phyloP scores from a whole-genome alignment of 1,139 yeast species.

The Yarrowia galli region DNA sequence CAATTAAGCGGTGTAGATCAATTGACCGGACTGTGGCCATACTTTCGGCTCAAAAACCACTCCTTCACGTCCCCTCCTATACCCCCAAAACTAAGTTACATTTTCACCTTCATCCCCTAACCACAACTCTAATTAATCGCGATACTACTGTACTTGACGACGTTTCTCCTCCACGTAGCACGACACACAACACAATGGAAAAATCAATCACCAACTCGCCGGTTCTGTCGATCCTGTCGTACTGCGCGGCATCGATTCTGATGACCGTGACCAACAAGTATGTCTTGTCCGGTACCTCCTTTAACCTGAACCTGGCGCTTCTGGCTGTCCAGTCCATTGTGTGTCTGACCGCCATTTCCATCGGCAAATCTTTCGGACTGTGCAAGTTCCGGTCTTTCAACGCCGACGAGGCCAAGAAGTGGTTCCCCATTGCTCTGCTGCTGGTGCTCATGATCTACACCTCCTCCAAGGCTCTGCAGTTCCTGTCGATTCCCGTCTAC shows the following conservation, averaged over 20 bases:
- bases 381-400: constrained; percentile 89
- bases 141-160: constrained; percentile 15
- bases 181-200: constrained; percentile 21
- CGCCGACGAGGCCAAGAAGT: constrained; percentile 84
- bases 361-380: constrained; percentile 73
- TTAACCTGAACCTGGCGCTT: constrained; percentile 90
- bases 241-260: constrained; percentile 90
- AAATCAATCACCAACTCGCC: constrained; percentile 65
- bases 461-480: constrained; percentile 92
- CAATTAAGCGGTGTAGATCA: background rate
- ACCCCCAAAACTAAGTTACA: background rate
- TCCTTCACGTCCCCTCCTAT: too few relatives aligned
- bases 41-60: too few relatives aligned
- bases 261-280: constrained; percentile 99
- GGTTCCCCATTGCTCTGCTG: constrained; percentile 89
- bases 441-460: constrained; percentile 96
- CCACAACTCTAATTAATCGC: constrained; percentile 34
- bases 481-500: constrained; percentile 90
- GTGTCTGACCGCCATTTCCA: constrained; percentile 75
- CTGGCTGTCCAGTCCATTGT: constrained; percentile 64
- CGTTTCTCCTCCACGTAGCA: constrained; percentile 19
- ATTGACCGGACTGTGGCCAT: too few relatives aligned
- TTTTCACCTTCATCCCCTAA: background rate
- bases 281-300: constrained; percentile 80
- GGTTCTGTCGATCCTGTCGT: constrained; percentile 81